Evolutionary conservation across 2,329 filamentous ascomycete species (phyloP).

Genomic region (Aspergillus sp.): DNA sequence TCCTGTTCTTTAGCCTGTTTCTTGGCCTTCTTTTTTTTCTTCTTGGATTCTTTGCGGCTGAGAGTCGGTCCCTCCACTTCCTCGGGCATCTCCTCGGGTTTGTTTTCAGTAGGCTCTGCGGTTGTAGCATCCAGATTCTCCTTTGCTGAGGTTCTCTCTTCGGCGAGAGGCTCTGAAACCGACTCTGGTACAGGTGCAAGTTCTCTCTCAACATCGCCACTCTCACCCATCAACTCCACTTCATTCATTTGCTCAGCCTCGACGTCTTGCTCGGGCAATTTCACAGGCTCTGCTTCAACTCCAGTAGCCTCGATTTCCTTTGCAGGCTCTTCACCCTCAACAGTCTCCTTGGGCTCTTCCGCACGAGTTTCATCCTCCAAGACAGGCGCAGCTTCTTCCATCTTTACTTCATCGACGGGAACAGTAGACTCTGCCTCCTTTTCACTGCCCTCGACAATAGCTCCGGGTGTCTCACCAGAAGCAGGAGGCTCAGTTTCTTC

Average conservation of each 20-base stretch:
- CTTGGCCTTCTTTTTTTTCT: conserved; percentile 2
- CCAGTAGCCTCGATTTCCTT: background rate
- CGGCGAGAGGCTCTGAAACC: background rate
- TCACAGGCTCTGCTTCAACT: conserved; percentile 7
- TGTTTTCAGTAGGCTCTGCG: background rate
- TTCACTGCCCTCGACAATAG: too few species aligned
- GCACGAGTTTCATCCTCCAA: background rate
- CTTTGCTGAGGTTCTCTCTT: background rate
- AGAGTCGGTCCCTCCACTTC: conserved; percentile 1
- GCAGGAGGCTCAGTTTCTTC: background rate
- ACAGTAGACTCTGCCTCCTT: too few species aligned
- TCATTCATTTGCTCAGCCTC: background rate
- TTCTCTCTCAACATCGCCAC: background rate
- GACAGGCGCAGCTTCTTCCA: background rate
- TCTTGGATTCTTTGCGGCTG: conserved; percentile 5
- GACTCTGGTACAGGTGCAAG: background rate
- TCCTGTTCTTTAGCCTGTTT: conserved; percentile 6
- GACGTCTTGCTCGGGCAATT: conserved; percentile 1
- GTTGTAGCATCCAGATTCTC: background rate
- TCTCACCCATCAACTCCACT: background rate
- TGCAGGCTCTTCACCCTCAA: background rate
- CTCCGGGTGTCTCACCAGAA: too few species aligned
- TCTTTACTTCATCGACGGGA: too few species aligned
- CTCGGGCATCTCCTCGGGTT: background rate
- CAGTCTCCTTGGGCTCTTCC: background rate